These are phyloP conservation scores for Pleurotus citrinopileatus DNA, from an alignment of 768 basidiomycete genomes.

Conservation along the genomic window DNA sequence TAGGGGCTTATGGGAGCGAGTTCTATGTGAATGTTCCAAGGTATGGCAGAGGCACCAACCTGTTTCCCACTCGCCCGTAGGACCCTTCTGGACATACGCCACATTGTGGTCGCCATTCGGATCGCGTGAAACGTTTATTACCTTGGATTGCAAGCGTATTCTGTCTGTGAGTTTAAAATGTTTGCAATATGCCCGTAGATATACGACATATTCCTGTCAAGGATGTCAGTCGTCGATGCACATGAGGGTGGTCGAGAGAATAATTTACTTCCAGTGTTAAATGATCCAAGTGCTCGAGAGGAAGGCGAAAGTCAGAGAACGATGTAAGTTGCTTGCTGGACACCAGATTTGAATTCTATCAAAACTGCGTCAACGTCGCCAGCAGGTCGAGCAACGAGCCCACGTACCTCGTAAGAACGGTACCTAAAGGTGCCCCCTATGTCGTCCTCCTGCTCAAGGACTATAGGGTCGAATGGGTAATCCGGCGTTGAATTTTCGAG, in stretches of 20 bases:
- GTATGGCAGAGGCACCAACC: slow-evolving; percentile 16
- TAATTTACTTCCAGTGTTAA: slow-evolving; percentile 34
- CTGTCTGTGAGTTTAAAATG: slow-evolving; percentile 37
- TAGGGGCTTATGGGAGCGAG: slow-evolving; percentile 17
- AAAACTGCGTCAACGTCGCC: not conserved
- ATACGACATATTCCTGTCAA: slow-evolving; percentile 44
- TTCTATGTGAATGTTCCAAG: not conserved
- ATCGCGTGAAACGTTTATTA: slow-evolving; percentile 32
- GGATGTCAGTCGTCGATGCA: not conserved
- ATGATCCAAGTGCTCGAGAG: slow-evolving; percentile 44
- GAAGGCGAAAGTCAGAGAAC: slow-evolving; percentile 58
- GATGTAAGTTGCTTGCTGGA: slow-evolving; percentile 58
- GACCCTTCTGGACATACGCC: slow-evolving; percentile 24
- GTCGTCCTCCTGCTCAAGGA: slow-evolving; percentile 45
- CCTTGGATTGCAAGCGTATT: slow-evolving; percentile 35
- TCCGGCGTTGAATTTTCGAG: slow-evolving; percentile 33
- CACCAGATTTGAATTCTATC: slow-evolving; percentile 47
- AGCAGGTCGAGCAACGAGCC: not conserved
- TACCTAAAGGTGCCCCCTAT: slow-evolving; percentile 54
- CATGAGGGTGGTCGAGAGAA: not conserved
- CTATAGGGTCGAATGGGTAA: slow-evolving; percentile 45
- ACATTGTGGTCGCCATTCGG: slow-evolving; percentile 33
- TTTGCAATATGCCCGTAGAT: slow-evolving; percentile 43
- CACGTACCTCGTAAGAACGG: slow-evolving; percentile 40
- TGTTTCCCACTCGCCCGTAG: slow-evolving; percentile 25